A percentile compares a stretch with the other conserved stretches of the same genome.
These are phyloP conservation scores for Neurospora sublineolata DNA, from an alignment of 495 filamentous ascomycete species.

Conservation along the genomic window DNA sequence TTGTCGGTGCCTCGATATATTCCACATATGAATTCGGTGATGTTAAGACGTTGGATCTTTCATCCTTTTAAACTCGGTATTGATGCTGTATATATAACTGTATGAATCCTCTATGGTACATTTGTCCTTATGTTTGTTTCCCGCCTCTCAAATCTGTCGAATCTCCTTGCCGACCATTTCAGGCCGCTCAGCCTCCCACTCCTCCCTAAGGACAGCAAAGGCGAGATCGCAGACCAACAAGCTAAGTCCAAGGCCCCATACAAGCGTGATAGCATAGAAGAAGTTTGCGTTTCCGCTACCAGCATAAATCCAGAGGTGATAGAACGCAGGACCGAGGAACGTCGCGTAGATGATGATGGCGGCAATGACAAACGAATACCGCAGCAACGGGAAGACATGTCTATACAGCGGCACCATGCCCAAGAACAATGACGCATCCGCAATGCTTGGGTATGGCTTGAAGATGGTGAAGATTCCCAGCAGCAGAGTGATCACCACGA, in stretches of 20 bases:
- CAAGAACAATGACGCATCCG: constrained; percentile 74
- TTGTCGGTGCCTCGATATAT: neutral
- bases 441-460: constrained; percentile 89
- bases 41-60: neutral
- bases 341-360: constrained; percentile 75
- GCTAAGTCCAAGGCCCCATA: constrained; percentile 85
- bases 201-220: constrained; percentile 81
- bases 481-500: constrained; percentile 72
- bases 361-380: constrained; percentile 79
- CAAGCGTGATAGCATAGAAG: constrained; percentile 96
- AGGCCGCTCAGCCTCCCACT: constrained; percentile 86
- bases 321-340: constrained; percentile 87
- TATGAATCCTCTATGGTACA: neutral
- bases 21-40: neutral
- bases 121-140: neutral
- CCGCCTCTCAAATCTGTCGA: constrained; percentile 56
- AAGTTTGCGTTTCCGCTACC: constrained; percentile 98
- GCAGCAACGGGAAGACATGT: constrained; percentile 90
- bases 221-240: constrained; percentile 68
- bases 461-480: constrained; percentile 85
- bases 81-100: neutral
- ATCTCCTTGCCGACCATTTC: constrained; percentile 81
- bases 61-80: neutral
- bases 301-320: constrained; percentile 96
- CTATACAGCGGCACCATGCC: constrained; percentile 76